These are phyloP conservation scores for Alliaria petiolata DNA, from an alignment of 345 rosid genomes.

Conservation along the genomic window DNA sequence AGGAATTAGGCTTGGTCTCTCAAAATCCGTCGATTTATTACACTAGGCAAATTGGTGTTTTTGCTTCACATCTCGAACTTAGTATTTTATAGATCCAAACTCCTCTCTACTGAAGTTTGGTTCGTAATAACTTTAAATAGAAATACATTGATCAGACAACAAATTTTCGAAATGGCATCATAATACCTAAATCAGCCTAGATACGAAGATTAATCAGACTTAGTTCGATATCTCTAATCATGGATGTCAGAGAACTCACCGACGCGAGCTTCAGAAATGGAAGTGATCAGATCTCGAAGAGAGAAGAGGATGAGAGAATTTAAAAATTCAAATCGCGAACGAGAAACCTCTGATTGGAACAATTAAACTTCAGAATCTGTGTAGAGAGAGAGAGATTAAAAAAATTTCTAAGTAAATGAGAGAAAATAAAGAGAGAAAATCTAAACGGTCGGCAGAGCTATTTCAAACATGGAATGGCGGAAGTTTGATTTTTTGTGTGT, in stretches of 20 bases:
- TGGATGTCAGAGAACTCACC: slow-evolving; percentile 31
- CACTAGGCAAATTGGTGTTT: not conserved
- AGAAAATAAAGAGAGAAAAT: too few relatives aligned
- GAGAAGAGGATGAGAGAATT: not conserved
- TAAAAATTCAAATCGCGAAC: slow-evolving; percentile 20
- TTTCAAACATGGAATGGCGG: slow-evolving; percentile 72
- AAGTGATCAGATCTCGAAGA: slow-evolving; percentile 3
- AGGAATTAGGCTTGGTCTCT: not conserved
- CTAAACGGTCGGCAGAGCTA: slow-evolving; percentile 47
- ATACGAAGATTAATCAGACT: slow-evolving; percentile 20
- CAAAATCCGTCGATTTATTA: not conserved
- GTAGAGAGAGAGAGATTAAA: not conserved
- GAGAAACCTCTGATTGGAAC: slow-evolving; percentile 30
- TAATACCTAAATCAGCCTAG: not conserved
- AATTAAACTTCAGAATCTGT: not conserved
- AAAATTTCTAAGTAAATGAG: not conserved
- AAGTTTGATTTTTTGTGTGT: slow-evolving; percentile 7
- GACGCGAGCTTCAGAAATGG: slow-evolving; percentile 30
- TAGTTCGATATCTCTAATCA: slow-evolving; percentile 1
- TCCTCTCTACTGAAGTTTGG: not conserved
- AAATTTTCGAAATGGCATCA: not conserved
- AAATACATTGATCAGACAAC: not conserved
- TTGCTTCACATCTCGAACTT: not conserved
- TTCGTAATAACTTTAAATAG: not conserved
- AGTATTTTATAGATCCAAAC: not conserved